These are phyloP conservation scores for Penicillium bialowiezense DNA, from an alignment of 495 filamentous ascomycete genomes.

Conservation along the genomic window DNA sequence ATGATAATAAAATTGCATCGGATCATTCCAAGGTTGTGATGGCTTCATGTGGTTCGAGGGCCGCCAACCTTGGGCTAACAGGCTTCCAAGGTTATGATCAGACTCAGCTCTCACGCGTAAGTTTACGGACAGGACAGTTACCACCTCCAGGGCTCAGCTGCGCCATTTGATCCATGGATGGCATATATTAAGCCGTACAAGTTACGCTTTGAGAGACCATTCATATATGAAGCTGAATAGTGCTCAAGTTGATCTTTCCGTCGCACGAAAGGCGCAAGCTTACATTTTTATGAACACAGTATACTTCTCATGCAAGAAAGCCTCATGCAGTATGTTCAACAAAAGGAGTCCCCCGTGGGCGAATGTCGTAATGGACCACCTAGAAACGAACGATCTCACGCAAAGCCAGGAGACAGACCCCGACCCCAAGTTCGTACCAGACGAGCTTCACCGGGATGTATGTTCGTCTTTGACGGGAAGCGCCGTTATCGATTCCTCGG, in stretches of 20 bases:
- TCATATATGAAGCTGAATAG: too few relatives aligned
- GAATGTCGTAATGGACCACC: too few relatives aligned
- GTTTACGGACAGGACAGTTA: too few relatives aligned
- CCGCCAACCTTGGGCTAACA: too few relatives aligned
- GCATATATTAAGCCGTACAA: too few relatives aligned
- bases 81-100: too few relatives aligned
- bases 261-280: background rate
- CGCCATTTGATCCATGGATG: too few relatives aligned
- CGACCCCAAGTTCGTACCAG: background rate
- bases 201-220: too few relatives aligned
- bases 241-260: background rate
- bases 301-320: background rate
- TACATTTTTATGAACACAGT: background rate
- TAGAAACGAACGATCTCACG: too few relatives aligned
- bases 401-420: background rate
- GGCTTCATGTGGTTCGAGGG: too few relatives aligned
- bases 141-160: too few relatives aligned
- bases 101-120: too few relatives aligned
- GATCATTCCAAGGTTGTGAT: background rate
- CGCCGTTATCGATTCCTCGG: slow-evolving; percentile 1
- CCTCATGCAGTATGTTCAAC: background rate
- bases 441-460: background rate
- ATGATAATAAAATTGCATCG: background rate
- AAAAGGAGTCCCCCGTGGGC: background rate
- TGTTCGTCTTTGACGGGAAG: slow-evolving; percentile 8